These are phyloP conservation scores for Podila minutissima DNA, from an alignment of 192 early-diverging fungal genomes.

Conservation along the genomic window DNA sequence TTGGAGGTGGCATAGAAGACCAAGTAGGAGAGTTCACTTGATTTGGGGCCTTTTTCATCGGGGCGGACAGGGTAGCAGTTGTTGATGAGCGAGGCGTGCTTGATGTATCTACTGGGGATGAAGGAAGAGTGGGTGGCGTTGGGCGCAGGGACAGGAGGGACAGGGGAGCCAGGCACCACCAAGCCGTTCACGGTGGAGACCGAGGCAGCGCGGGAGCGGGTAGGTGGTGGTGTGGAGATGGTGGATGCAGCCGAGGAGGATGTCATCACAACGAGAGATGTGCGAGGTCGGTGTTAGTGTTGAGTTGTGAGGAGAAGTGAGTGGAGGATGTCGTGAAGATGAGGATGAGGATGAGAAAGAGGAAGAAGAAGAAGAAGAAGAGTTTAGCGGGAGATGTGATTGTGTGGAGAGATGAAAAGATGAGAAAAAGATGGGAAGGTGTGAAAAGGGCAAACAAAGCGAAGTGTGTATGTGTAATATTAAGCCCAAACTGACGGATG, in stretches of 20 bases:
- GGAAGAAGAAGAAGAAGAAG: not conserved
- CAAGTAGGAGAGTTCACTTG: slow-evolving; percentile 85
- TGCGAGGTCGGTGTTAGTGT: not conserved
- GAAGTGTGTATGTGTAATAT: too few species aligned
- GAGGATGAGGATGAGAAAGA: not conserved
- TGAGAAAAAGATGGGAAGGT: not conserved
- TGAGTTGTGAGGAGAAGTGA: not conserved
- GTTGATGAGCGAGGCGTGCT: slow-evolving; percentile 82
- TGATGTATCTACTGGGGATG: slow-evolving; percentile 66
- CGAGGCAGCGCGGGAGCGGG: slow-evolving; percentile 42
- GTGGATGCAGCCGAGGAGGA: slow-evolving; percentile 1
- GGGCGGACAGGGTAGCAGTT: slow-evolving; percentile 75
- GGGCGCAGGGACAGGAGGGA: slow-evolving; percentile 34
- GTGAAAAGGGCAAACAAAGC: not conserved
- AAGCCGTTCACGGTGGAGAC: slow-evolving; percentile 30
- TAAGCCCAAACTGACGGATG: too few species aligned
- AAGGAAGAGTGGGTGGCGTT: slow-evolving; percentile 44
- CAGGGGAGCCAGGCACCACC: slow-evolving; percentile 11
- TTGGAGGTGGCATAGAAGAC: slow-evolving; percentile 89
- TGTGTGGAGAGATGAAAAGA: not conserved
- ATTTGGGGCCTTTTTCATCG: slow-evolving; percentile 78
- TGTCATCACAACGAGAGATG: not conserved
- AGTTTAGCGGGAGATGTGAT: not conserved
- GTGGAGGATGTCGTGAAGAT: not conserved
- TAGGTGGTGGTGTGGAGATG: not conserved